phyloP scores from a whole-genome alignment of 805 yeast genomes.

The Cyberlindnera subsufficiens region DNA sequence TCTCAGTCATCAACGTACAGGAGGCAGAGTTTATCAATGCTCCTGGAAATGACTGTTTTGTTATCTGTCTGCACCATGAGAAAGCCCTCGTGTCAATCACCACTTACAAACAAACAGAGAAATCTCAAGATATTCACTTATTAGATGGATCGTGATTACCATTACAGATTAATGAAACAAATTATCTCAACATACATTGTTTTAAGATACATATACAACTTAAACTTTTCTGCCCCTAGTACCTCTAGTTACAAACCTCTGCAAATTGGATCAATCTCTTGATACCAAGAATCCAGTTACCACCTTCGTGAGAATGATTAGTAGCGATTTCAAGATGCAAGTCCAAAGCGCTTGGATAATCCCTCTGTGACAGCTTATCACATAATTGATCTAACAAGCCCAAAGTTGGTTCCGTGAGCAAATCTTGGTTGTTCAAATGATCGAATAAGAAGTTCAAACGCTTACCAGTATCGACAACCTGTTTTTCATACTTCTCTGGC shows the following conservation, averaged over 20 bases:
- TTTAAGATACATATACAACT: too few species aligned
- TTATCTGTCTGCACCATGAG: too few species aligned
- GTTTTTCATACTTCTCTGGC: slow-evolving; percentile 70
- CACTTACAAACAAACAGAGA: too few species aligned
- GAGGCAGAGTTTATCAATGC: too few species aligned
- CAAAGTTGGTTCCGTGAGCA: slow-evolving; percentile 53
- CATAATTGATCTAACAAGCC: slow-evolving; percentile 46
- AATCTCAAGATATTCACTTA: too few species aligned
- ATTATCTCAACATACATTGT: too few species aligned
- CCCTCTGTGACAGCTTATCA: slow-evolving; percentile 36
- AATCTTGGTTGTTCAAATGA: slow-evolving; percentile 68
- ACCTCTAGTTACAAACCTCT: slow-evolving; percentile 23
- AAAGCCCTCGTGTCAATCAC: too few species aligned
- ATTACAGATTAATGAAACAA: too few species aligned
- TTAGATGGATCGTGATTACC: too few species aligned
- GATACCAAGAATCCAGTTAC: slow-evolving; percentile 91
- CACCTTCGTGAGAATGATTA: slow-evolving; percentile 64
- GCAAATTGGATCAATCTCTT: slow-evolving; percentile 79
- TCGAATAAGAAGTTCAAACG: slow-evolving; percentile 72
- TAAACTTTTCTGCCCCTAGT: not conserved
- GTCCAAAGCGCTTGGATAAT: slow-evolving; percentile 54
- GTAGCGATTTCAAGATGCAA: slow-evolving; percentile 56
- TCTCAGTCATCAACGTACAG: too few species aligned
- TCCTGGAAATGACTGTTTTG: too few species aligned
- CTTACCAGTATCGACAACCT: slow-evolving; percentile 74